These are phyloP conservation scores for Thielaviopsis musarum DNA, from an alignment of 2,329 filamentous ascomycete species.

Conservation along the genomic window DNA sequence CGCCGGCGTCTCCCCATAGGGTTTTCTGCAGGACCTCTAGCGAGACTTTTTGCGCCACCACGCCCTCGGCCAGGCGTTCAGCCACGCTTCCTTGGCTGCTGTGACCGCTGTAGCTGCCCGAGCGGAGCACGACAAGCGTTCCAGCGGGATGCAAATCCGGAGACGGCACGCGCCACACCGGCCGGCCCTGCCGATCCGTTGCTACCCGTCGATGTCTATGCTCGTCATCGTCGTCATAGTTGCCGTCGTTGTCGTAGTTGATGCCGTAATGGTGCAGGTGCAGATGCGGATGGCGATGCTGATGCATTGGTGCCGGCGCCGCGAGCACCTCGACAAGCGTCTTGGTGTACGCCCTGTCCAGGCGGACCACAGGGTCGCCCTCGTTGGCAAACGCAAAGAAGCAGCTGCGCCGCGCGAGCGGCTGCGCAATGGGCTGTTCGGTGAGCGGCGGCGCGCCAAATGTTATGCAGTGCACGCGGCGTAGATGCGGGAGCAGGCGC, in stretches of 20 bases:
- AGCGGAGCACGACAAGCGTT: constrained; percentile 47
- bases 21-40: constrained; percentile 53
- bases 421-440: constrained; percentile 46
- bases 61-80: constrained; percentile 37
- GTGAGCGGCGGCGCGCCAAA: constrained; percentile 73
- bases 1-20: constrained; percentile 67
- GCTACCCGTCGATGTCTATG: no score
- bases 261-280: not conserved
- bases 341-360: constrained; percentile 59
- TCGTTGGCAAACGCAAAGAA: constrained; percentile 76
- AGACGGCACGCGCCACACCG: constrained; percentile 47
- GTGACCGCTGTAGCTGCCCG: constrained; percentile 23
- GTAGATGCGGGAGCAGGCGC: constrained; percentile 52
- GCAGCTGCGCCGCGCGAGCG: constrained; percentile 34
- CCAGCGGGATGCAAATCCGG: constrained; percentile 55
- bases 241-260: not conserved
- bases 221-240: no score
- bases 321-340: constrained; percentile 57
- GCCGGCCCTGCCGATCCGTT: not conserved
- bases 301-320: constrained; percentile 29
- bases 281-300: not conserved
- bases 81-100: constrained; percentile 29
- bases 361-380: constrained; percentile 63
- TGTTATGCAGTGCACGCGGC: constrained; percentile 65
- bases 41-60: constrained; percentile 50